Evolutionary conservation across 2,329 filamentous ascomycete species (phyloP).

Genomic region (Rutstroemia sydowiana): DNA sequence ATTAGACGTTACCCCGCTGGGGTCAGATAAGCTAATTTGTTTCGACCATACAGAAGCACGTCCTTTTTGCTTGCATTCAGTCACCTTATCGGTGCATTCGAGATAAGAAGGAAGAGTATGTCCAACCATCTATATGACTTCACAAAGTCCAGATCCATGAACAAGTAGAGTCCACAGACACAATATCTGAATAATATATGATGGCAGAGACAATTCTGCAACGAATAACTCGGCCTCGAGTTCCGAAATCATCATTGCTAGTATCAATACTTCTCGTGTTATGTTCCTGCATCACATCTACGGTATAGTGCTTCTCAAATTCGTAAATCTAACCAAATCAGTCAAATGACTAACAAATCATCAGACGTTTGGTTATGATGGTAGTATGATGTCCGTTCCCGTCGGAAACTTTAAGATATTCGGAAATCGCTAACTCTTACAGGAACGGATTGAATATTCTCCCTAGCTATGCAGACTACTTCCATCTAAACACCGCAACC

Average conservation of each 20-base stretch:
- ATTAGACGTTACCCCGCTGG: too few species aligned
- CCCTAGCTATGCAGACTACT: constrained; percentile 49
- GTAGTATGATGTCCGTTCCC: constrained; percentile 17
- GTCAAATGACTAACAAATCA: not conserved
- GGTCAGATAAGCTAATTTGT: too few species aligned
- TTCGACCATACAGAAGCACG: too few species aligned
- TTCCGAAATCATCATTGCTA: constrained; percentile 6
- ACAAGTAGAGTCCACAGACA: too few species aligned
- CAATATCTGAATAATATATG: too few species aligned
- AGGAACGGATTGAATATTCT: constrained; percentile 49
- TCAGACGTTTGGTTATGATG: constrained; percentile 21
- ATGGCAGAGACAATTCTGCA: constrained; percentile 1
- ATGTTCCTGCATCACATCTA: constrained; percentile 18
- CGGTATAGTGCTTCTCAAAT: not conserved
- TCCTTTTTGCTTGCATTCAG: too few species aligned
- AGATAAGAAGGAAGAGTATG: too few species aligned
- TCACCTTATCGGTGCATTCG: too few species aligned
- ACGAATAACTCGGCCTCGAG: constrained; percentile 3
- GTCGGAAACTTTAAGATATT: not conserved
- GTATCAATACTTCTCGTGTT: constrained; percentile 10
- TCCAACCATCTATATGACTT: too few species aligned
- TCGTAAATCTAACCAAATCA: not conserved
- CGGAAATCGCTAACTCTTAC: not conserved
- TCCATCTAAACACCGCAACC: constrained; percentile 43
- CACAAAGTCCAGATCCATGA: too few species aligned